These are phyloP conservation scores for Fragaria nilgerrensis DNA, from an alignment of 306 rosid genomes.

Conservation along the genomic window DNA sequence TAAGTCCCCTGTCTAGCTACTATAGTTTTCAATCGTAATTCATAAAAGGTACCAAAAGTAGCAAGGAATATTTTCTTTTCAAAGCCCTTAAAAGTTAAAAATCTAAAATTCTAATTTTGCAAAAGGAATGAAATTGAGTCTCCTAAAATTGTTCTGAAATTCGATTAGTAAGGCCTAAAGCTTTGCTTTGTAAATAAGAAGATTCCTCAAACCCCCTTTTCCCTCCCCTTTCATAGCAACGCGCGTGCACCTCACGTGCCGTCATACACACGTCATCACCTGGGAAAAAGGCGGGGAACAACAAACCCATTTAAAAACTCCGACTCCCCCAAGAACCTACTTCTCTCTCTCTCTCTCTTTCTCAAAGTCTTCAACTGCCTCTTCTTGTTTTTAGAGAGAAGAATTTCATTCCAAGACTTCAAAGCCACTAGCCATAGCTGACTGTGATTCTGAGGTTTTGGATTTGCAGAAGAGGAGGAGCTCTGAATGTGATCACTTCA, in stretches of 20 bases:
- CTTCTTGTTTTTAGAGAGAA: not conserved
- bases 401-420: not conserved
- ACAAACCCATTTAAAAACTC: conserved; percentile 38
- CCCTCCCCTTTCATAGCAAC: not conserved
- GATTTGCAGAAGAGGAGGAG: conserved; percentile 21
- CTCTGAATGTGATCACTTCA: conserved; percentile 40
- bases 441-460: not conserved
- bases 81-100: not conserved
- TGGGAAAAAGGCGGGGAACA: conserved; percentile 61
- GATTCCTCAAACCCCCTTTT: not conserved
- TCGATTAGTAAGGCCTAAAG: not conserved
- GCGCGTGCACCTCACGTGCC: conserved; percentile 39
- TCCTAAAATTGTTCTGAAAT: not conserved
- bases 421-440: not conserved
- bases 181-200: not conserved
- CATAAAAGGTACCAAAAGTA: not conserved
- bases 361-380: not conserved
- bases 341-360: not conserved
- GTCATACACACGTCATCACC: conserved; percentile 25
- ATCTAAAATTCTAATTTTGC: not conserved
- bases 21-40: too few species aligned
- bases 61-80: not conserved
- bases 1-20: too few species aligned
- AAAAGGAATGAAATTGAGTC: not conserved
- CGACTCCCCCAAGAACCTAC: not conserved